Conservation (phyloP, 75 land plant genomes). For the Chamaecyparis obtusa region DNA sequence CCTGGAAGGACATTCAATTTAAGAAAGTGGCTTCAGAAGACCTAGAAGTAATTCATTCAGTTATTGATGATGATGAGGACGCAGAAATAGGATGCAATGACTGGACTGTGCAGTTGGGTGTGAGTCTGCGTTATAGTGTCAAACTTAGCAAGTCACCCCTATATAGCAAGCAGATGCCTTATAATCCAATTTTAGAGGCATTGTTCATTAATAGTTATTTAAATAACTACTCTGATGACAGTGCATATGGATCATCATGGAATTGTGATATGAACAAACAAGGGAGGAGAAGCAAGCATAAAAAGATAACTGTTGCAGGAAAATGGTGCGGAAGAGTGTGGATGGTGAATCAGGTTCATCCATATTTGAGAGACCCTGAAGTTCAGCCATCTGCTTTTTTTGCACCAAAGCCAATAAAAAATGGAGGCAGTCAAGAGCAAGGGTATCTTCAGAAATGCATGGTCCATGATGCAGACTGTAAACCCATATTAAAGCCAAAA, state of each 20-base stretch:
- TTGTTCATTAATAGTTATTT: slow-evolving; percentile 38
- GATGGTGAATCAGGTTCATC: slow-evolving; percentile 92
- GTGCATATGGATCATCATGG: slow-evolving; percentile 7
- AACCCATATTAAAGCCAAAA: not conserved
- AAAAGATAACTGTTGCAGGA: slow-evolving; percentile 66
- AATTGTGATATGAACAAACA: not conserved
- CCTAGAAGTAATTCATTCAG: slow-evolving; percentile 46
- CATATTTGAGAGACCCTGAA: slow-evolving; percentile 34
- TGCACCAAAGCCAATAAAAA: not conserved
- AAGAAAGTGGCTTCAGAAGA: slow-evolving; percentile 59
- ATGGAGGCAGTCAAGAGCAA: not conserved
- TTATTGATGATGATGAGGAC: slow-evolving; percentile 62
- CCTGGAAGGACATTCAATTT: slow-evolving; percentile 65
- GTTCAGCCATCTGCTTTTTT: not conserved
- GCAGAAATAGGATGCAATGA: slow-evolving; percentile 45
- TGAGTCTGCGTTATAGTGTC: slow-evolving; percentile 61
- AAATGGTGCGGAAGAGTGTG: slow-evolving; percentile 96
- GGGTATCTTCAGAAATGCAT: not conserved
- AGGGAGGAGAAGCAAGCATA: slow-evolving; percentile 39
- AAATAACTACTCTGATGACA: slow-evolving; percentile 9
- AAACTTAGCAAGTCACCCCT: slow-evolving; percentile 63
- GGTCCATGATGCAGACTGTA: not conserved
- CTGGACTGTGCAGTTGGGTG: slow-evolving; percentile 82
- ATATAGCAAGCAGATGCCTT: slow-evolving; percentile 75
- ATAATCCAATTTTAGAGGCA: slow-evolving; percentile 53